phyloP scores from a whole-genome alignment of 202 grass and related monocot genomes.

The Zizania palustris region DNA sequence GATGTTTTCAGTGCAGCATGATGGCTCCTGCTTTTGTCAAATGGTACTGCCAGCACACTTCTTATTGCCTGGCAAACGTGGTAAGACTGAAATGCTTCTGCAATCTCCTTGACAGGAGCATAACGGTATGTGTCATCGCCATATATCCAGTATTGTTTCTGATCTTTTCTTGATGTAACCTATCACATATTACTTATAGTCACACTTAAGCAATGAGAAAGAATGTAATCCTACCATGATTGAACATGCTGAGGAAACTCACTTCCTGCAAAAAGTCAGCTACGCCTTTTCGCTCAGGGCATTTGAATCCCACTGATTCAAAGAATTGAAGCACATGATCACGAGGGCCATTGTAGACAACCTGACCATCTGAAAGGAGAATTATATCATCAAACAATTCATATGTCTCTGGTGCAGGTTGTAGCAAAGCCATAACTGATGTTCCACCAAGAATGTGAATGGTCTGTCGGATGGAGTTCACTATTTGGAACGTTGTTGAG shows the following conservation, averaged over 20 bases:
- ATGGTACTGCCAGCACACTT: conserved; percentile 61
- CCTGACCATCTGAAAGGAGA: conserved; percentile 73
- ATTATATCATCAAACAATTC: conserved; percentile 86
- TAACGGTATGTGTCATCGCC: conserved; percentile 57
- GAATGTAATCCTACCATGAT: conserved; percentile 23
- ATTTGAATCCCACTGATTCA: conserved; percentile 65
- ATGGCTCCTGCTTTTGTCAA: conserved; percentile 69
- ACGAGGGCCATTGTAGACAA: conserved; percentile 70
- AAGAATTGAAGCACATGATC: conserved; percentile 71
- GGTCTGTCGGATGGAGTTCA: conserved; percentile 62
- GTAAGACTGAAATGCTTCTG: conserved; percentile 67
- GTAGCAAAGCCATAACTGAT: conserved; percentile 69
- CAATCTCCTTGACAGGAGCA: conserved; percentile 65
- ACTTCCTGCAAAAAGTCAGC: conserved; percentile 81
- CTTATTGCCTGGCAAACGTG: conserved; percentile 50
- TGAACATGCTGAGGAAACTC: conserved; percentile 6
- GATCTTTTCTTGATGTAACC: conserved; percentile 78
- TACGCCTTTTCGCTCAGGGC: conserved; percentile 60
- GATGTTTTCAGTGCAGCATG: conserved; percentile 64
- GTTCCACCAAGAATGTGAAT: conserved; percentile 70
- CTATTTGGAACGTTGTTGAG: conserved; percentile 82
- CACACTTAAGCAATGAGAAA: not conserved
- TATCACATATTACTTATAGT: conserved; percentile 36
- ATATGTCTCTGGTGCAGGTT: conserved; percentile 84
- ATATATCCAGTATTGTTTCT: conserved; percentile 73